Evolutionary conservation across 2,329 filamentous ascomycete species (phyloP).

Genomic region (Sarocladium kiliense): DNA sequence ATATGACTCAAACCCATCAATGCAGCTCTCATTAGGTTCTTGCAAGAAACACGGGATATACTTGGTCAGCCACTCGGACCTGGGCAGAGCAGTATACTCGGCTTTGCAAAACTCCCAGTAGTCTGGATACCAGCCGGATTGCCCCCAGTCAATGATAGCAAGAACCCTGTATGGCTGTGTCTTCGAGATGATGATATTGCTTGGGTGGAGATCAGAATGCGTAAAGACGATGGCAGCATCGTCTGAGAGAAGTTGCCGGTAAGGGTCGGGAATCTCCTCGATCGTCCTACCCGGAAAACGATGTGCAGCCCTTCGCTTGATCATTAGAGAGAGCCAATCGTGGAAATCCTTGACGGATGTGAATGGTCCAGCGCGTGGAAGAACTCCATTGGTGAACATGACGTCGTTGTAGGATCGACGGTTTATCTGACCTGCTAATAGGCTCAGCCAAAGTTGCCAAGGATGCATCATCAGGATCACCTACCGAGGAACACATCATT

Average conservation of each 20-base stretch:
- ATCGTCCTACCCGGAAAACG: neutral
- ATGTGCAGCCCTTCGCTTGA: neutral
- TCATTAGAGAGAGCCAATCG: slow-evolving; percentile 12
- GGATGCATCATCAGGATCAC: neutral
- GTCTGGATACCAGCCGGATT: slow-evolving; percentile 31
- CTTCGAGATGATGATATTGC: slow-evolving; percentile 21
- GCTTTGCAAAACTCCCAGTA: no score
- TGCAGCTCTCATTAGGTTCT: neutral
- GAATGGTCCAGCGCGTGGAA: slow-evolving; percentile 12
- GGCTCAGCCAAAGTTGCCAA: neutral
- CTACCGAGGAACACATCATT: slow-evolving; percentile 10
- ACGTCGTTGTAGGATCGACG: slow-evolving; percentile 6
- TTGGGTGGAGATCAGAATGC: slow-evolving; percentile 20
- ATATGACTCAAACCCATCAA: neutral
- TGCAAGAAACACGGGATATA: neutral
- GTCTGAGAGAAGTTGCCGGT: neutral
- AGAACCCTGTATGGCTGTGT: slow-evolving; percentile 16
- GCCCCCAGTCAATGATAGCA: slow-evolving; percentile 25
- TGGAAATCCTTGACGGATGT: slow-evolving; percentile 10
- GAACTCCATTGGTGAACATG: slow-evolving; percentile 6
- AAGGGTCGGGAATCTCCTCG: slow-evolving; percentile 6
- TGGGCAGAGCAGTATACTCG: slow-evolving; percentile 14
- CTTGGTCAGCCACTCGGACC: neutral
- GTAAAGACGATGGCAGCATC: slow-evolving; percentile 14
- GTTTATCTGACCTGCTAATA: slow-evolving; percentile 12